These are phyloP conservation scores for Phytophthora pini DNA, from an alignment of 352 stramenopile genomes.

Conservation along the genomic window DNA sequence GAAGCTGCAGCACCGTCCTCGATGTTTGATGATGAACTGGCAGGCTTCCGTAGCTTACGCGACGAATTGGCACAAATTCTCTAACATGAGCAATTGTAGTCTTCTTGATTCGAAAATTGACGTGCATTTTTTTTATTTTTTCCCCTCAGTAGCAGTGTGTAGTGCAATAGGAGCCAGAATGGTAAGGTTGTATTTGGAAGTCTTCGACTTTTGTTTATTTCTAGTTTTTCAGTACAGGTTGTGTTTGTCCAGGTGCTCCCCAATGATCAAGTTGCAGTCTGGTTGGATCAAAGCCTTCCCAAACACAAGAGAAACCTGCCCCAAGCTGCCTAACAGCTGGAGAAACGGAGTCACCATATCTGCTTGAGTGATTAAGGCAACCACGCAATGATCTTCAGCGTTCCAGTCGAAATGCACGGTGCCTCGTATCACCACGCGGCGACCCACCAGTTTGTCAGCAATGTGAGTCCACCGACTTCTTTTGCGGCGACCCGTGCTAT, in stretches of 20 bases:
- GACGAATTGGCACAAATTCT: slow-evolving; percentile 64
- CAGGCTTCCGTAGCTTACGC: slow-evolving; percentile 68
- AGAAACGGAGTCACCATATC: slow-evolving; percentile 5
- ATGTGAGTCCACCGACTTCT: neutral
- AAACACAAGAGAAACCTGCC: neutral
- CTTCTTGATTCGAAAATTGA: too few relatives aligned
- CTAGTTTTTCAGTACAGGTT: neutral
- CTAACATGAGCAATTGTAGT: slow-evolving; percentile 5
- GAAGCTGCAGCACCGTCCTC: slow-evolving; percentile 13
- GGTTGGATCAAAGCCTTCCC: neutral
- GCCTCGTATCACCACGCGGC: neutral
- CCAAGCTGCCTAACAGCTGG: neutral
- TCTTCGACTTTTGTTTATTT: too few relatives aligned
- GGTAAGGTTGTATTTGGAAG: too few relatives aligned
- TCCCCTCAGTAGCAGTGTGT: neutral
- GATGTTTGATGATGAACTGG: slow-evolving; percentile 84
- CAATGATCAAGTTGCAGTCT: slow-evolving; percentile 2
- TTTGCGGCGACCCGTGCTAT: neutral
- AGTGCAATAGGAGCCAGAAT: neutral
- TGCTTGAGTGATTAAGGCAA: neutral
- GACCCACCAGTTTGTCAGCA: neutral
- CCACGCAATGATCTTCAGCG: neutral
- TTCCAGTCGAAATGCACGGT: neutral
- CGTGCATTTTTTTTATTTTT: too few relatives aligned
- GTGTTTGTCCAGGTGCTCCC: neutral